Conservation (phyloP, 2,329 filamentous ascomycete genomes). For the Ascochyta koolunga region DNA sequence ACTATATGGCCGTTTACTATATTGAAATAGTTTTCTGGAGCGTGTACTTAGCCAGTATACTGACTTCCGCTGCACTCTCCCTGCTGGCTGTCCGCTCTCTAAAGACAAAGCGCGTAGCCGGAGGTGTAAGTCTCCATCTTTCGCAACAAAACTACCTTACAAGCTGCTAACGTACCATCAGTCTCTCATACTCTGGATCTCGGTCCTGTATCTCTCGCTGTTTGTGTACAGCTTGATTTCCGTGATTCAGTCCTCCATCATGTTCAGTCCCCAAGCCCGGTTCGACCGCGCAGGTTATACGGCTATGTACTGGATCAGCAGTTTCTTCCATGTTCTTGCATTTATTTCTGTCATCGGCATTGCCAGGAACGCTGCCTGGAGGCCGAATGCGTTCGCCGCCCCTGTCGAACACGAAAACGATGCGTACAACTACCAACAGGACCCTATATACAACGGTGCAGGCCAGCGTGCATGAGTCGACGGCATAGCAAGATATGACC, state of each 20-base stretch:
- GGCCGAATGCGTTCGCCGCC: neutral
- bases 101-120: neutral
- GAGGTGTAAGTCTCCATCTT: neutral
- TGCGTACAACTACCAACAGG: constrained; percentile 3
- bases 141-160: too few relatives aligned
- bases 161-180: neutral
- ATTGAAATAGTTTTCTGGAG: constrained; percentile 2
- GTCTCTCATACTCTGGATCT: constrained; percentile 6
- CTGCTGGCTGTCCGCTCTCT: constrained; percentile 2
- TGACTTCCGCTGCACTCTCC: constrained; percentile 5
- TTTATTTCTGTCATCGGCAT: constrained; percentile 6
- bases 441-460: neutral
- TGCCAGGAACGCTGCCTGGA: constrained; percentile 7
- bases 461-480: neutral
- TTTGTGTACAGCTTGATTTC: neutral
- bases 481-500: neutral
- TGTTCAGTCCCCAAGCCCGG: neutral
- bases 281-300: neutral
- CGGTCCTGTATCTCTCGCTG: neutral
- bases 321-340: neutral
- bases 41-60: neutral
- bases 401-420: neutral
- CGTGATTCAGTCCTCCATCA: neutral
- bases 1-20: neutral
- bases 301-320: neutral